Conservation (phyloP, 73 alveolate genomes). For the Durusdinium trenchii region DNA sequence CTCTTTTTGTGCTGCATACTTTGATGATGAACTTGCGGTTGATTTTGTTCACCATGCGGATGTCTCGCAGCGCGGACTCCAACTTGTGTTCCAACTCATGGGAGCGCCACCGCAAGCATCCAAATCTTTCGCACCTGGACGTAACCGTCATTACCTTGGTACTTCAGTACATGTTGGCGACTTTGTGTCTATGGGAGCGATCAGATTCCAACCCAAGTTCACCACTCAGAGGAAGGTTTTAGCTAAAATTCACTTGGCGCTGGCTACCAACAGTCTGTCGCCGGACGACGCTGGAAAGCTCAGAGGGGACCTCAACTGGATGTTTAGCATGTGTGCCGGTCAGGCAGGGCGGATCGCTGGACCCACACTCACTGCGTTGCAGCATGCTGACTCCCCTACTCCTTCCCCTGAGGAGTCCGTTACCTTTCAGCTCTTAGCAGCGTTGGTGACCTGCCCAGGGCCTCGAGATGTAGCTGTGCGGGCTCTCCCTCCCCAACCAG, state of each 20-base stretch:
- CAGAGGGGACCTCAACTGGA: neutral
- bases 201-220: neutral
- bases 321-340: neutral
- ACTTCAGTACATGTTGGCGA: neutral
- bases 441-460: neutral
- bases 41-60: neutral
- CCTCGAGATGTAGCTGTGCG: neutral
- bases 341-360: too few species aligned
- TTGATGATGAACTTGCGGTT: neutral
- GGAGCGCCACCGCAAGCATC: neutral
- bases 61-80: neutral
- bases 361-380: neutral
- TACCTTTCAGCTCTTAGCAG: neutral
- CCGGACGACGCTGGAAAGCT: slow-evolving; percentile 2
- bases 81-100: neutral
- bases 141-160: neutral
- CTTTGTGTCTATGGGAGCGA: neutral
- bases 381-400: neutral
- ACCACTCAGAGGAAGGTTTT: neutral
- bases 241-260: neutral
- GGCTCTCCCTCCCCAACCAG: neutral
- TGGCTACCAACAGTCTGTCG: neutral
- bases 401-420: neutral
- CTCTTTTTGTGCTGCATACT: neutral
- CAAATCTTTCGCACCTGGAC: neutral